A percentile compares a stretch with the other conserved stretches of the same genome.
phyloP scores from a whole-genome alignment of 2,329 filamentous ascomycete species.

The Penicillium brasilianum region DNA sequence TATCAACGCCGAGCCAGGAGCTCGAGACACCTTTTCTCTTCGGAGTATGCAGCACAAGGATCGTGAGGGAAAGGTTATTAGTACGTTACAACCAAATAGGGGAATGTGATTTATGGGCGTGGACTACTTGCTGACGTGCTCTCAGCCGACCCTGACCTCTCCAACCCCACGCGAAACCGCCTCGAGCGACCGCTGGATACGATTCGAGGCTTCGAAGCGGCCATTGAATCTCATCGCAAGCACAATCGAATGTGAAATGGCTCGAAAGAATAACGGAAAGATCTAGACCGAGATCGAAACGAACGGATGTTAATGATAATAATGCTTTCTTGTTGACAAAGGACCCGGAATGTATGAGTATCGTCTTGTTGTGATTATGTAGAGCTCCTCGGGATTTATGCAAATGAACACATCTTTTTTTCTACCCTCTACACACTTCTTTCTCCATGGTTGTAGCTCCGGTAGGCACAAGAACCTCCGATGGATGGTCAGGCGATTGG shows the following conservation, averaged over 20 bases:
- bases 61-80: slow-evolving; percentile 74
- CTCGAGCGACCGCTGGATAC: slow-evolving; percentile 91
- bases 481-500: neutral
- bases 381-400: slow-evolving; percentile 1
- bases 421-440: neutral
- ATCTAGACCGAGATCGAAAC: neutral
- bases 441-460: neutral
- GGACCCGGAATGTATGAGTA: slow-evolving; percentile 18
- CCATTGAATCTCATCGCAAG: slow-evolving; percentile 68
- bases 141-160: slow-evolving; percentile 82
- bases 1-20: slow-evolving; percentile 20
- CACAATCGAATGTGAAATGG: slow-evolving; percentile 52
- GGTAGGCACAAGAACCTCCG: too few relatives aligned
- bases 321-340: slow-evolving; percentile 15
- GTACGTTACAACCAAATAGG: slow-evolving; percentile 53
- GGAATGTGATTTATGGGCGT: neutral
- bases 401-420: neutral
- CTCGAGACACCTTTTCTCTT: slow-evolving; percentile 63
- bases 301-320: slow-evolving; percentile 17
- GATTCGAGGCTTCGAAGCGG: slow-evolving; percentile 85
- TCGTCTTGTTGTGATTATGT: slow-evolving; percentile 1
- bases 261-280: neutral
- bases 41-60: slow-evolving; percentile 78
- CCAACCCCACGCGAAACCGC: slow-evolving; percentile 84
- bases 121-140: slow-evolving; percentile 17